Base-by-base conservation (phyloP, 345 rosid species). In the Psidium friedrichsthalianum region DNA sequence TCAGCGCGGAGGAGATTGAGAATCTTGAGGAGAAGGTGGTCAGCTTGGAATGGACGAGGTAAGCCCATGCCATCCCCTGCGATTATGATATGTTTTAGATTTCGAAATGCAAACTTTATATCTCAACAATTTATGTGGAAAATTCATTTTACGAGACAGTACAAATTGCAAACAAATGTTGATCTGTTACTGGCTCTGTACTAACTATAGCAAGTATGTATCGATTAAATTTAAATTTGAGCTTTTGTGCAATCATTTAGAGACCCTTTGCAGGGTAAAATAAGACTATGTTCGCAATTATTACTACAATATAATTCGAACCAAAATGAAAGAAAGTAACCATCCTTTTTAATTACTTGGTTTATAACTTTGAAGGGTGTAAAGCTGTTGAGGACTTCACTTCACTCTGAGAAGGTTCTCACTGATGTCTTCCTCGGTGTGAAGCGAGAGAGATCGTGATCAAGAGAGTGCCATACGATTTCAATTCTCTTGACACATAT, bases 351-450 rank as follows among this genome's bases (percentile, higher is more conserved):
- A 61, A 29, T 61, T 61, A 29, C 44, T 78, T 78, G 53, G 9
- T 21, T 78, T 25, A 7, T 20, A 11, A 55, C 12, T 51, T 13
- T 51, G 76, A 32, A 88, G 87, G 86, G 56, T 27, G 8, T 88
- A 84, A 56, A 88, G 58, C 49, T 90, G 36, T 4, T 87, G 82
- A 90, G 83, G 88, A 83, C 90, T 57, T 87, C 89, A 7, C 16
- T 87, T 15, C 56, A 86, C 32, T 82, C 90, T 22, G 53, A 86
- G 84, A 87, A 55, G 20, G 91, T 89, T 61, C 86, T 91, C 29
- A 90, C 89, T 12, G 88, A 78, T 32, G 85, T 87, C 36, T 88
- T 86, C 56, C 32, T 83, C 8, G n/a, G 36, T 51, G 56, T 29
- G 5, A 3, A 61, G 5, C 29, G 40, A 27, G 20, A 13, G 74